Percentiles rank a stretch among this genome's conserved stretches.
Evolutionary conservation across 2,329 filamentous ascomycete species (phyloP).

Genomic region (Akanthomyces lecanii): DNA sequence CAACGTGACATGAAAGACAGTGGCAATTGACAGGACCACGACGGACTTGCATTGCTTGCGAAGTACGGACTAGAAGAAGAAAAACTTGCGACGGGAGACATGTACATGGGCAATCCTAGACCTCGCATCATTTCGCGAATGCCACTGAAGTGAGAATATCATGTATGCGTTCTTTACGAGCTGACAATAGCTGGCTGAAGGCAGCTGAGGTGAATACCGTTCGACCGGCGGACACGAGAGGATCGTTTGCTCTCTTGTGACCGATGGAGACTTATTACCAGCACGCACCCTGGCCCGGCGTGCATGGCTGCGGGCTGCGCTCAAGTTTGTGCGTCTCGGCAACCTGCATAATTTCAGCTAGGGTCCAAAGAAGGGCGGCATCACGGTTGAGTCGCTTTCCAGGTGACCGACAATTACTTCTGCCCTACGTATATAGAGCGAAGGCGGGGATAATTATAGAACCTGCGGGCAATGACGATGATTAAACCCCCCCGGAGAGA

Average conservation of each 20-base stretch:
- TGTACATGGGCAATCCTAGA: background rate
- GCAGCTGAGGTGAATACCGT: constrained; percentile 2
- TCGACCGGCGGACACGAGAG: background rate
- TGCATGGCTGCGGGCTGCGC: too few relatives aligned
- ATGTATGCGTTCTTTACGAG: background rate
- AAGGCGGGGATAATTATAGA: constrained; percentile 1
- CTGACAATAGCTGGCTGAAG: background rate
- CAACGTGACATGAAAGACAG: constrained; percentile 7
- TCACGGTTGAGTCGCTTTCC: too few relatives aligned
- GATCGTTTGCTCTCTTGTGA: background rate
- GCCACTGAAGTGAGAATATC: background rate
- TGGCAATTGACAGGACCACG: background rate
- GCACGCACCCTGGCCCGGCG: too few relatives aligned
- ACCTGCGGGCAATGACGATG: background rate
- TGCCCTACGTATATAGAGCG: too few relatives aligned
- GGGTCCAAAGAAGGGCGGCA: too few relatives aligned
- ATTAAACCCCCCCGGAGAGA: background rate
- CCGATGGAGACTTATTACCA: background rate
- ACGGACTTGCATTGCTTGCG: background rate
- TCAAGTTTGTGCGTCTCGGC: too few relatives aligned
- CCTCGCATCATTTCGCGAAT: background rate
- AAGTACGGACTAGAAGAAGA: constrained; percentile 10
- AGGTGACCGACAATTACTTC: too few relatives aligned
- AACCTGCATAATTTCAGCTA: too few relatives aligned
- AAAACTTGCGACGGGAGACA: constrained; percentile 1